phyloP scores from a whole-genome alignment of 495 filamentous ascomycete genomes.

The Eremomyces bilateralis region DNA sequence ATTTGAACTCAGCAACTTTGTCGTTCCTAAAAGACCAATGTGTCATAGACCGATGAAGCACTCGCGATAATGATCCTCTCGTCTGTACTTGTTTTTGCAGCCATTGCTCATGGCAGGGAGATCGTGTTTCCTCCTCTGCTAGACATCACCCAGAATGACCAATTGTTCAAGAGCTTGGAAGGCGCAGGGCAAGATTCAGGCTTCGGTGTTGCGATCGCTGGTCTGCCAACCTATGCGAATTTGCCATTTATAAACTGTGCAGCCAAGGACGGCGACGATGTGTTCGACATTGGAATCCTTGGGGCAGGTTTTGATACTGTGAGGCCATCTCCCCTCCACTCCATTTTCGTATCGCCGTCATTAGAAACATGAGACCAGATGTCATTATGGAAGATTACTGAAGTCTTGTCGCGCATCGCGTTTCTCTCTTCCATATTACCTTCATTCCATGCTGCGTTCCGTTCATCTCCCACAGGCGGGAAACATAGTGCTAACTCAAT shows the following conservation, averaged over 20 bases:
- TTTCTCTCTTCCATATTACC: not conserved
- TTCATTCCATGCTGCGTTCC: not conserved
- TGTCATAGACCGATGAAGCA: too few species aligned
- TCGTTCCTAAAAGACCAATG: too few species aligned
- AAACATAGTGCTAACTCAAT: too few species aligned
- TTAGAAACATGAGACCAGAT: too few species aligned
- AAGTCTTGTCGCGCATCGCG: not conserved
- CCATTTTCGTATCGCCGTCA: too few species aligned
- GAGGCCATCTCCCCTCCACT: too few species aligned
- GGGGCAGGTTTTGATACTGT: slow-evolving; percentile 38
- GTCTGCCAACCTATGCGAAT: slow-evolving; percentile 28
- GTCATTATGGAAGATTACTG: not conserved
- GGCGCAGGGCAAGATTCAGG: not conserved
- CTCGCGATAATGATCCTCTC: too few species aligned
- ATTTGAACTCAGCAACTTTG: too few species aligned
- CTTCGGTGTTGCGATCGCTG: slow-evolving; percentile 14
- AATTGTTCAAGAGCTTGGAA: not conserved
- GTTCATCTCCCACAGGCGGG: not conserved
- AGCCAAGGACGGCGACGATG: slow-evolving; percentile 20
- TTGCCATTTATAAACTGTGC: slow-evolving; percentile 25
- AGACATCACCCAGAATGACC: not conserved
- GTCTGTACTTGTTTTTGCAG: too few species aligned
- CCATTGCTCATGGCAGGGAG: not conserved
- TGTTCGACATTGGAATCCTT: slow-evolving; percentile 67
- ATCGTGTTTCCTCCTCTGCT: slow-evolving; percentile 3